phyloP scores from a whole-genome alignment of 1,284 basidiomycete genomes.

The Puccinia triticina region DNA sequence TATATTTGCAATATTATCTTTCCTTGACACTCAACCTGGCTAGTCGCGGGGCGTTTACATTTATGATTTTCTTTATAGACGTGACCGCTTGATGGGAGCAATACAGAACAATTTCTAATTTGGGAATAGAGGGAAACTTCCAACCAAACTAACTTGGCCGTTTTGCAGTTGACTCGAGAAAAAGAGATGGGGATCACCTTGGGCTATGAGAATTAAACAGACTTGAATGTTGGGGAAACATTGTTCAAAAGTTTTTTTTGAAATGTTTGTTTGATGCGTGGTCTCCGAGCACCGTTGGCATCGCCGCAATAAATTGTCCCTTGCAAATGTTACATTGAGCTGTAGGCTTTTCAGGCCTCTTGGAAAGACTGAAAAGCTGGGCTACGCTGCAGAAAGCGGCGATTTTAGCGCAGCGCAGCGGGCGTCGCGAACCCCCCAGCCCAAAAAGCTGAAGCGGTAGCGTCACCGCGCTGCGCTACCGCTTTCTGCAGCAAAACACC shows the following conservation, averaged over 20 bases:
- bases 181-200: background rate
- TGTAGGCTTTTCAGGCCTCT: slow-evolving; percentile 46
- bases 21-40: too few relatives aligned
- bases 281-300: slow-evolving; percentile 47
- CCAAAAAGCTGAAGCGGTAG: too few relatives aligned
- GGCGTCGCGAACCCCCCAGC: too few relatives aligned
- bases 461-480: too few relatives aligned
- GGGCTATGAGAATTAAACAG: background rate
- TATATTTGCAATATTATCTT: too few relatives aligned
- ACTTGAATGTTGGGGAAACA: slow-evolving; percentile 40
- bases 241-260: slow-evolving; percentile 45
- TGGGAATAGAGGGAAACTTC: background rate
- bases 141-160: background rate
- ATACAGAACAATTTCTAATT: too few relatives aligned
- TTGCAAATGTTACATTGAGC: slow-evolving; percentile 49
- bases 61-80: too few relatives aligned
- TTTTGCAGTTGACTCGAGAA: background rate
- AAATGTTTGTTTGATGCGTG: slow-evolving; percentile 42
- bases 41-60: too few relatives aligned
- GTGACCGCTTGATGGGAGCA: background rate
- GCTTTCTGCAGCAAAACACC: too few relatives aligned
- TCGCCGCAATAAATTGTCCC: slow-evolving; percentile 47
- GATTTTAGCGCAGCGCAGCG: too few relatives aligned
- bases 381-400: too few relatives aligned
- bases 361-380: too few relatives aligned